Percentiles rank a stretch among this genome's conserved stretches.
Evolutionary conservation across 1,139 yeast genomes (phyloP).

Genomic region (Debaryomyces robertsiae): DNA sequence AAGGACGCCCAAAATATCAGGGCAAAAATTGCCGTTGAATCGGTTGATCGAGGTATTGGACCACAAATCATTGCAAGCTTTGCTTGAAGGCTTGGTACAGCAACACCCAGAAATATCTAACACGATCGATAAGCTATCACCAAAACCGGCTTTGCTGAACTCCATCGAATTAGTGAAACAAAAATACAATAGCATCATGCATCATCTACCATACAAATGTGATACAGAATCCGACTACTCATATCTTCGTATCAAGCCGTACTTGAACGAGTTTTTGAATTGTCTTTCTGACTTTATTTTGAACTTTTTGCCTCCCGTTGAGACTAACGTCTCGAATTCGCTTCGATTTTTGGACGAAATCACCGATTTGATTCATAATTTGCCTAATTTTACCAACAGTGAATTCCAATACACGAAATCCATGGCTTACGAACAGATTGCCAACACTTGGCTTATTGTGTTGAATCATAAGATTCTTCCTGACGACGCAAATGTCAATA

Average conservation of each 20-base stretch:
- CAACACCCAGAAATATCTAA: constrained; percentile 63
- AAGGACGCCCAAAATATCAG: constrained; percentile 46
- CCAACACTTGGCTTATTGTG: constrained; percentile 72
- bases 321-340: constrained; percentile 56
- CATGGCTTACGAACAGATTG: constrained; percentile 78
- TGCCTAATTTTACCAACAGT: constrained; percentile 73
- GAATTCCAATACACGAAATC: constrained; percentile 73
- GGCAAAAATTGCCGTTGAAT: constrained; percentile 57
- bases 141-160: constrained; percentile 56
- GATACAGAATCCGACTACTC: constrained; percentile 80
- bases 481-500: constrained; percentile 16
- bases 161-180: constrained; percentile 52
- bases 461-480: constrained; percentile 42
- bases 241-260: constrained; percentile 77
- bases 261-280: constrained; percentile 71
- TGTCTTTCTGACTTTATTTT: constrained; percentile 80
- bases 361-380: constrained; percentile 60
- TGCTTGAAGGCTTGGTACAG: constrained; percentile 55
- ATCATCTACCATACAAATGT: constrained; percentile 72
- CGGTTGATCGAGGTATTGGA: constrained; percentile 71
- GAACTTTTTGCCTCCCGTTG: constrained; percentile 79
- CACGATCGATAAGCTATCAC: constrained; percentile 57
- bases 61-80: constrained; percentile 51
- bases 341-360: constrained; percentile 69
- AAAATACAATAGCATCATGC: constrained; percentile 49